Percentiles rank a stretch among this genome's conserved stretches.
These are phyloP conservation scores for Earliella scabrosa DNA, from an alignment of 1,284 basidiomycete genomes.

Conservation along the genomic window DNA sequence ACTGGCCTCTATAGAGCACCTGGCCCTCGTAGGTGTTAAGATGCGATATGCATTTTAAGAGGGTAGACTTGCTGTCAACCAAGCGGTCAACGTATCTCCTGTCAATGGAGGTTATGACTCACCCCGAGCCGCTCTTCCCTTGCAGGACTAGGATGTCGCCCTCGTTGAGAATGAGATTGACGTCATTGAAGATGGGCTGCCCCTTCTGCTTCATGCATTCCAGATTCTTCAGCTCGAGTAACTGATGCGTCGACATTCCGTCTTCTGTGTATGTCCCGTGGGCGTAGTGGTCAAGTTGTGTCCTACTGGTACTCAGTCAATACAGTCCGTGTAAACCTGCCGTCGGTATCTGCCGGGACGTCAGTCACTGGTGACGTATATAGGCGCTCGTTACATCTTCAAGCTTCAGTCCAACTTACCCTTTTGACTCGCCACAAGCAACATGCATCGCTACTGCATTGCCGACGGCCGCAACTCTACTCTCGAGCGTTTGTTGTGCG, in stretches of 20 bases:
- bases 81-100: too few relatives aligned
- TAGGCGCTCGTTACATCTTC: neutral
- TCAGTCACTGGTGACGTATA: too few relatives aligned
- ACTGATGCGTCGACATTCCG: constrained; percentile 1
- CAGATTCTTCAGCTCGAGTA: constrained; percentile 51
- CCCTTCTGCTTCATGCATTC: constrained; percentile 48
- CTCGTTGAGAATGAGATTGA: constrained; percentile 65
- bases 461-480: too few relatives aligned
- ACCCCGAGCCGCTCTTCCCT: constrained; percentile 77
- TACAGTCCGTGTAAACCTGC: neutral
- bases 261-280: neutral
- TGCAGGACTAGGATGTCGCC: constrained; percentile 76
- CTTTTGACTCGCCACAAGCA: too few relatives aligned
- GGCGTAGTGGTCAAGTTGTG: neutral
- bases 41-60: constrained; percentile 84
- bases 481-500: too few relatives aligned
- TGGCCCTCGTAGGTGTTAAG: constrained; percentile 74
- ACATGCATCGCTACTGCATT: too few relatives aligned
- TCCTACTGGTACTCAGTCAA: neutral
- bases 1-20: constrained; percentile 71
- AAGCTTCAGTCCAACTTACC: too few relatives aligned
- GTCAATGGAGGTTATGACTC: constrained; percentile 19
- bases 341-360: neutral
- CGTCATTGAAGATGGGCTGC: constrained; percentile 55
- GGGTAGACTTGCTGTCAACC: constrained; percentile 69